Conservation (phyloP, 352 stramenopile species). For the Blastocystis sp. region DNA sequence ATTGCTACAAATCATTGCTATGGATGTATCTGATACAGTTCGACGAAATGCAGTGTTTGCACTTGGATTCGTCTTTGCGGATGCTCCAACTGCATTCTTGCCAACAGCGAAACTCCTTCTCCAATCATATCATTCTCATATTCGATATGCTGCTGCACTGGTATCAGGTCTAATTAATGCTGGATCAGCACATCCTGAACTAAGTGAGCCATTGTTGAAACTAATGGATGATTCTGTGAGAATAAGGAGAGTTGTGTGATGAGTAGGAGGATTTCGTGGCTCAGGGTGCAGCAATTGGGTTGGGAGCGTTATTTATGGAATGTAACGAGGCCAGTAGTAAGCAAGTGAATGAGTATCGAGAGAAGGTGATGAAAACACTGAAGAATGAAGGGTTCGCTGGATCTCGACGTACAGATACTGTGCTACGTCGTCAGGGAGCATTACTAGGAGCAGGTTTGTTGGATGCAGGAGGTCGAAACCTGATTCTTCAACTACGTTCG, state of each 20-base stretch:
- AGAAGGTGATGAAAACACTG: background rate
- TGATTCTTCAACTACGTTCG: background rate
- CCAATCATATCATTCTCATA: slow-evolving; percentile 97
- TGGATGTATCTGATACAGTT: slow-evolving; percentile 95
- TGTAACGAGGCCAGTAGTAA: background rate
- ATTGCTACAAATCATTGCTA: slow-evolving; percentile 92
- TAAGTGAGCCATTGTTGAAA: slow-evolving; percentile 2
- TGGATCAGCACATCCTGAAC: background rate
- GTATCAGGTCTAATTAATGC: background rate
- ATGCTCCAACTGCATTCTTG: slow-evolving; percentile 72
- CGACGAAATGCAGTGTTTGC: slow-evolving; percentile 89
- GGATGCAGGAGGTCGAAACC: slow-evolving; percentile 26
- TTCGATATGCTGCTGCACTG: slow-evolving; percentile 95
- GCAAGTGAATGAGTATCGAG: background rate
- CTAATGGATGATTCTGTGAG: slow-evolving; percentile 19
- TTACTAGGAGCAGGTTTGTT: slow-evolving; percentile 2
- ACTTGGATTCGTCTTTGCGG: slow-evolving; percentile 87
- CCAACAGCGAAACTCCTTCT: slow-evolving; percentile 89
- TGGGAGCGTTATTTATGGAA: slow-evolving; percentile 30
- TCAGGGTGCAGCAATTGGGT: slow-evolving; percentile 16
- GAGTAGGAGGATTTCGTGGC: slow-evolving; percentile 19
- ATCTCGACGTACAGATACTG: background rate
- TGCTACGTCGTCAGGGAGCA: slow-evolving; percentile 11
- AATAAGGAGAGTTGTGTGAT: background rate
- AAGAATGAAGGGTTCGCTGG: slow-evolving; percentile 2